Evolutionary conservation across 2,329 filamentous ascomycete genomes (phyloP).

Genomic region (Clonostachys solani): DNA sequence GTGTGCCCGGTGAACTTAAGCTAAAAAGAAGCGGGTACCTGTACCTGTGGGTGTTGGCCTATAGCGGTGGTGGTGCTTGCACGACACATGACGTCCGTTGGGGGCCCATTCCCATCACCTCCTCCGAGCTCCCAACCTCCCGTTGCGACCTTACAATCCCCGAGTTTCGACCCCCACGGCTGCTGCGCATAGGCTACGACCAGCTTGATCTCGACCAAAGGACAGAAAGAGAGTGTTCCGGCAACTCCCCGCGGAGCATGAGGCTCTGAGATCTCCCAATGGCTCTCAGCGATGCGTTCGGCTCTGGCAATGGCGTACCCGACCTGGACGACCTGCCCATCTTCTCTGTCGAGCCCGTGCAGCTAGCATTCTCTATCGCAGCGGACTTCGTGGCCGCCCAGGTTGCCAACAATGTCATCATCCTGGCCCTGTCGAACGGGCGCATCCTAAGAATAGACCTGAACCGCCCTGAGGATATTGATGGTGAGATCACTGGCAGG

Average conservation of each 20-base stretch:
- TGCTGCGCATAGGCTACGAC: too few relatives aligned
- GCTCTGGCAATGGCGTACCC: conserved; percentile 47
- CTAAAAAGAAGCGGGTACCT: too few relatives aligned
- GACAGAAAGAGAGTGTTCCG: too few relatives aligned
- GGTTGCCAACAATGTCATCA: conserved; percentile 94
- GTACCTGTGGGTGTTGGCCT: too few relatives aligned
- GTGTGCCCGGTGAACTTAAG: too few relatives aligned
- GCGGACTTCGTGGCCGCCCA: conserved; percentile 95
- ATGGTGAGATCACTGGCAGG: conserved; percentile 49
- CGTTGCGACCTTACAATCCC: background rate
- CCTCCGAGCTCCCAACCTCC: background rate
- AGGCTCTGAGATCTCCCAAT: conserved; percentile 10
- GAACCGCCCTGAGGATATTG: conserved; percentile 90
- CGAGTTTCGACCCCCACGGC: too few relatives aligned
- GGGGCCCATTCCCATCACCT: background rate
- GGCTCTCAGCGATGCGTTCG: conserved; percentile 60
- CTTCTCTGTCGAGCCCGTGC: conserved; percentile 89
- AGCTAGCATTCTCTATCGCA: conserved; percentile 90
- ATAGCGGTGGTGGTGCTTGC: background rate
- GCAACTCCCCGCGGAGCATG: too few relatives aligned
- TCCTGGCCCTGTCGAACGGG: conserved; percentile 86
- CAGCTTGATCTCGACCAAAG: too few relatives aligned
- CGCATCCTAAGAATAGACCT: conserved; percentile 92
- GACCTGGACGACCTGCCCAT: conserved; percentile 70
- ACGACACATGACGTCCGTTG: background rate